Conservation (phyloP, 495 filamentous ascomycete species). For the Penicillium longicatenatum region DNA sequence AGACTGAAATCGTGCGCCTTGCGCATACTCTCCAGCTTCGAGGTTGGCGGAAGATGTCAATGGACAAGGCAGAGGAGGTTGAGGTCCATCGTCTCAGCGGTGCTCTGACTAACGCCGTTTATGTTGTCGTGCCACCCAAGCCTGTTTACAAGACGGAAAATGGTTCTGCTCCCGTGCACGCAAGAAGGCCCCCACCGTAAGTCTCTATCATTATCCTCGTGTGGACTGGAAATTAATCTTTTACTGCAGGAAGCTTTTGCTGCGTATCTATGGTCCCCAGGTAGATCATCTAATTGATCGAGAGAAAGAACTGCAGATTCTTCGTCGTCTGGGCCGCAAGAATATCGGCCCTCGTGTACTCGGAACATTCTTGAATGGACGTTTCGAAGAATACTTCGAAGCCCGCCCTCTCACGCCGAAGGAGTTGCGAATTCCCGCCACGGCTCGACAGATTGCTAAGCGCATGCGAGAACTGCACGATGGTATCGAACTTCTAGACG, state of each 20-base stretch:
- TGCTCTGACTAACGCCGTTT: slow-evolving; percentile 93
- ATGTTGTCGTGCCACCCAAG: slow-evolving; percentile 83
- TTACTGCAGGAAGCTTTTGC: slow-evolving; percentile 68
- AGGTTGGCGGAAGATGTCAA: slow-evolving; percentile 82
- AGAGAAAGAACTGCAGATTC: slow-evolving; percentile 83
- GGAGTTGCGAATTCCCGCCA: slow-evolving; percentile 79
- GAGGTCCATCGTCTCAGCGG: slow-evolving; percentile 85
- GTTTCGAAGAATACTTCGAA: slow-evolving; percentile 92
- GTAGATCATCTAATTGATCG: slow-evolving; percentile 95
- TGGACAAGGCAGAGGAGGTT: slow-evolving; percentile 71
- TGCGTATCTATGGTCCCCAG: slow-evolving; percentile 94
- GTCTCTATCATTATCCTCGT: slow-evolving; percentile 11
- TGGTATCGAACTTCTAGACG: slow-evolving; percentile 79
- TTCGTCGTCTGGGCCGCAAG: slow-evolving; percentile 83
- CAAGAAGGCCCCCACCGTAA: slow-evolving; percentile 57
- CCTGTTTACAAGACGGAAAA: slow-evolving; percentile 41
- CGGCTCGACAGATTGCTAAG: slow-evolving; percentile 94
- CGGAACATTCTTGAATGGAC: slow-evolving; percentile 92
- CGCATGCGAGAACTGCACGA: slow-evolving; percentile 96
- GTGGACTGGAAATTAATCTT: background rate
- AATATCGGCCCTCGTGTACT: slow-evolving; percentile 91
- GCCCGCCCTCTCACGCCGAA: slow-evolving; percentile 73
- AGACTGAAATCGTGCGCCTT: slow-evolving; percentile 84
- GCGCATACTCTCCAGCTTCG: slow-evolving; percentile 86
- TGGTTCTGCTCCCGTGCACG: slow-evolving; percentile 35